Base-by-base conservation (phyloP, 768 basidiomycete species). In the Russula dissimulans region DNA sequence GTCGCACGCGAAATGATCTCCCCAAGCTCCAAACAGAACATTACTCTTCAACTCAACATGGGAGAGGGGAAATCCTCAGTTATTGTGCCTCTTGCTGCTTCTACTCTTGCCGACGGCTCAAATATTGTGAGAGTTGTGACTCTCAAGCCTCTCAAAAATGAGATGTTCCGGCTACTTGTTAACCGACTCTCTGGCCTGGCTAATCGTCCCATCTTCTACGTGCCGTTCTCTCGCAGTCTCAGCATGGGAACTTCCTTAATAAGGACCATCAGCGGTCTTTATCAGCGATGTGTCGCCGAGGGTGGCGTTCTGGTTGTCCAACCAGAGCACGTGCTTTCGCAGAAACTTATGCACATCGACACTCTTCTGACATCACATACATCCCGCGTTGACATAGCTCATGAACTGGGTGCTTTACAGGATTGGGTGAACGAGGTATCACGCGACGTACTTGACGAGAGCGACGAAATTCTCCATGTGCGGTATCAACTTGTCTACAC, bases 41-140 rank as follows among this genome's bases (percentile, higher is more conserved):
- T 76, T 0, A 67, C 73, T 6, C 69, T 78, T 32, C 81, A 82
- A 43, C 74, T 82, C 15, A 81, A 83, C 51, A 83, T 83, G 81
- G 81, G 81, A 2, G 81, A 83, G 56, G 82, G 81, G 1, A 81
- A 83, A 60, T 75, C 78, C 11, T 72, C 75, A 4, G 79, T 80
- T 4, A 83, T 83, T 18, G 72, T 82, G 2, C 81, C 81, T 0
- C 69, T 81, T 34, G 68, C 74, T 1, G 69, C 71, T 0, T 64
- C 73, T 4, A 65, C 66, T 4, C 71, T 83, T 12, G 76, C 81
- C 0, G 70, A 82, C 62, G 74, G 77, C 1, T 15, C 70, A 2
- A 74, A 69, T 34, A 68, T 83, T 1, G 76, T 76, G 43, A 75
- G 82, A 11, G 74, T 83, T 42, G 69, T 83, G 5, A 76, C 79